Evolutionary conservation across 2,329 filamentous ascomycete species (phyloP).

Genomic region (Berkeleyomyces basicola): DNA sequence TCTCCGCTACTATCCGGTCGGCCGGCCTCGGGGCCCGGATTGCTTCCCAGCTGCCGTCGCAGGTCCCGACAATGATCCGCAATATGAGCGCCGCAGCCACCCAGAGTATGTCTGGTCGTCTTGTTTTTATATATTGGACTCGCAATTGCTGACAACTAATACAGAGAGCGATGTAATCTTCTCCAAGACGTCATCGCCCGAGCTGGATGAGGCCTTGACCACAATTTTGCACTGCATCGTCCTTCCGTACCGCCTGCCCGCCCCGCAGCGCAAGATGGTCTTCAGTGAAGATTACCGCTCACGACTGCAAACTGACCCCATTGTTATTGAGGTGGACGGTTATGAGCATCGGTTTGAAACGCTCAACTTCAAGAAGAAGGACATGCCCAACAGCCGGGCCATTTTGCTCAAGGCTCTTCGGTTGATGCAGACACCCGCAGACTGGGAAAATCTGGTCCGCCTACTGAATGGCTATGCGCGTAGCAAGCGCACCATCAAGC

Average conservation of each 20-base stretch:
- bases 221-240: conserved; percentile 42
- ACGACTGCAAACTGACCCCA: conserved; percentile 35
- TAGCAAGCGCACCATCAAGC: conserved; percentile 24
- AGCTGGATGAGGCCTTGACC: conserved; percentile 36
- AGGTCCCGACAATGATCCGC: conserved; percentile 3
- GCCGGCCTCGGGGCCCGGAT: conserved; percentile 2
- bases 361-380: conserved; percentile 25
- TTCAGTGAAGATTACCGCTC: conserved; percentile 30
- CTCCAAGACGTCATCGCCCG: conserved; percentile 31
- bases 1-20: conserved; percentile 2
- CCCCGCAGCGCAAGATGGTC: conserved; percentile 36
- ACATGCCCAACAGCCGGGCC: conserved; percentile 27
- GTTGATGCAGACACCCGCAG: conserved; percentile 30
- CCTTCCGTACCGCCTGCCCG: conserved; percentile 41
- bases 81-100: not conserved
- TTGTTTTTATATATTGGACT: not conserved
- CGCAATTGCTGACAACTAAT: not conserved
- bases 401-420: conserved; percentile 24
- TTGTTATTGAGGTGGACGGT: conserved; percentile 41
- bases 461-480: conserved; percentile 34
- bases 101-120: conserved; percentile 4
- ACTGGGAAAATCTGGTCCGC: conserved; percentile 36
- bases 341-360: conserved; percentile 35
- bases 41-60: not conserved
- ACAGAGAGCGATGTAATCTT: conserved; percentile 27